A percentile compares a stretch with the other conserved stretches of the same genome.
Conservation (phyloP, 371 early-diverging fungal species). For the Rhizopus stolonifer region DNA sequence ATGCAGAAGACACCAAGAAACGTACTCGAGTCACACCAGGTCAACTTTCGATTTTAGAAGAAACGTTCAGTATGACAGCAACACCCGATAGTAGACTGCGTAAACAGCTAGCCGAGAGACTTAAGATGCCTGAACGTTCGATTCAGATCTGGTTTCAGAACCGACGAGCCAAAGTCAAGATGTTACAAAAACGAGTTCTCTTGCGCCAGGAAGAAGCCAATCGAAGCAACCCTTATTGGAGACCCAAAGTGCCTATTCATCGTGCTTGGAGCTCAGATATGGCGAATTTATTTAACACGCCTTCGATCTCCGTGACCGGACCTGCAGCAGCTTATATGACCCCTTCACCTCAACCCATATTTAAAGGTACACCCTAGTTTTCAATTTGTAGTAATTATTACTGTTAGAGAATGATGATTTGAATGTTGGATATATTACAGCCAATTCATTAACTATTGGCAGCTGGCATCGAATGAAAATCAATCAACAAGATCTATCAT, state of each 20-base stretch:
- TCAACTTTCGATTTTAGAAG: constrained; percentile 73
- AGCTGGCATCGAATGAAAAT: constrained; percentile 78
- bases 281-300: constrained; percentile 7
- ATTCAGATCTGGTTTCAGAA: constrained; percentile 99
- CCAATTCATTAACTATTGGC: constrained; percentile 66
- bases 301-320: constrained; percentile 14
- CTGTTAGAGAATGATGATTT: background rate
- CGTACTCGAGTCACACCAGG: constrained; percentile 74
- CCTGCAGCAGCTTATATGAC: constrained; percentile 17
- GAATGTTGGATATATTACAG: constrained; percentile 28
- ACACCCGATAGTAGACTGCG: constrained; percentile 82
- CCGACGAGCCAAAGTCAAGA: constrained; percentile 92
- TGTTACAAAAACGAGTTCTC: constrained; percentile 53
- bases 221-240: background rate
- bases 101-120: constrained; percentile 78
- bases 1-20: constrained; percentile 45
- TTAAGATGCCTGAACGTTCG: constrained; percentile 90
- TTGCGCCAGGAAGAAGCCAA: constrained; percentile 48
- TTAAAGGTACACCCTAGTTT: no score
- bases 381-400: no score
- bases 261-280: constrained; percentile 52
- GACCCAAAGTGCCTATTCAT: constrained; percentile 20
- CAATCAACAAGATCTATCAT: constrained; percentile 57
- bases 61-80: constrained; percentile 67
- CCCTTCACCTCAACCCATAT: constrained; percentile 25